These are phyloP conservation scores for Boletus patriciae DNA, from an alignment of 768 basidiomycete species.

Conservation along the genomic window DNA sequence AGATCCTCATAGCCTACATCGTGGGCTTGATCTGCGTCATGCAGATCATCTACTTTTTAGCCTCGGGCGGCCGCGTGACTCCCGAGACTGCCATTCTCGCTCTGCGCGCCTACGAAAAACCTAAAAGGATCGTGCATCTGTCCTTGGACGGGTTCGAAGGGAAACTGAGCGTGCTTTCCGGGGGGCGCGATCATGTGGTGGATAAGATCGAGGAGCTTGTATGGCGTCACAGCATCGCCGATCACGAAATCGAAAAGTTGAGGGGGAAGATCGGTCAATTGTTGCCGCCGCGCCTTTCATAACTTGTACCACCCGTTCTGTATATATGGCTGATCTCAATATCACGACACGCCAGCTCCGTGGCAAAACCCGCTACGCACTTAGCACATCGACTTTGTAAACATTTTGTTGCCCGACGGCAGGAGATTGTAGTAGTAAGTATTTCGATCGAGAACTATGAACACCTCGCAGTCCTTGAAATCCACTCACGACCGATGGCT, in stretches of 20 bases:
- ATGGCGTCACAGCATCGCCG: constrained; percentile 13
- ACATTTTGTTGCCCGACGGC: too few species aligned
- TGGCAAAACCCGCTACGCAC: too few species aligned
- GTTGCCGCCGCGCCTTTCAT: neutral
- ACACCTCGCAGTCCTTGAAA: too few species aligned
- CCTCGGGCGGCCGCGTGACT: neutral
- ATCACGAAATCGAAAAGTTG: constrained; percentile 4
- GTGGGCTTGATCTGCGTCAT: constrained; percentile 18
- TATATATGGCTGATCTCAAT: too few species aligned
- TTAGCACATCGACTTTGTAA: too few species aligned
- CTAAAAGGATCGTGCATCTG: neutral
- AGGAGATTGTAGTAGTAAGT: too few species aligned
- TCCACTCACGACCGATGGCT: too few species aligned
- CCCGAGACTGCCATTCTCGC: neutral
- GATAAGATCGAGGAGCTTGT: constrained; percentile 13
- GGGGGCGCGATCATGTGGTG: constrained; percentile 11
- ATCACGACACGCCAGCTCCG: too few species aligned
- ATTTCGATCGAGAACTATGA: too few species aligned
- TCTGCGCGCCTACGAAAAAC: neutral
- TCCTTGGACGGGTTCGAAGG: constrained; percentile 3
- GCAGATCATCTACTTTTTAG: constrained; percentile 12
- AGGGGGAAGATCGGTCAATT: neutral
- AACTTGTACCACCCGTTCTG: neutral
- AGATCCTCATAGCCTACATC: constrained; percentile 14
- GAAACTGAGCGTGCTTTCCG: neutral